Percentiles rank a stretch among this genome's conserved stretches.
These are phyloP conservation scores for Graphium sp. DNA, from an alignment of 2,329 filamentous ascomycete species.

Conservation along the genomic window DNA sequence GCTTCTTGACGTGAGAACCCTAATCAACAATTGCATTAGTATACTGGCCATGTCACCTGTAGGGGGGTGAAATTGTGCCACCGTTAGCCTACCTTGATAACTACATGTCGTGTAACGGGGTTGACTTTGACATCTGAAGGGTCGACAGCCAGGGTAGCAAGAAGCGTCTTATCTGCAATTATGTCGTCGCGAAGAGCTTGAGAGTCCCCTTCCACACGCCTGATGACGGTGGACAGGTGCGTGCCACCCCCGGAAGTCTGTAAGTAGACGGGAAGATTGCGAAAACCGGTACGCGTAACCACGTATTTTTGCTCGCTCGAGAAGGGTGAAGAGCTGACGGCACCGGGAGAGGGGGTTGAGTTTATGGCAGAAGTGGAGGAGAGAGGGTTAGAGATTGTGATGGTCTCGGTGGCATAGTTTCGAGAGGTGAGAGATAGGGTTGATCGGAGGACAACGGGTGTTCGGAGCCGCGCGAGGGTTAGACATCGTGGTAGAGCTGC, in stretches of 20 bases:
- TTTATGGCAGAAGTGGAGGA: slow-evolving; percentile 2
- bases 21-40: slow-evolving; percentile 2
- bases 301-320: slow-evolving; percentile 42
- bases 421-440: slow-evolving; percentile 1
- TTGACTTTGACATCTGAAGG: slow-evolving; percentile 35
- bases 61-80: neutral
- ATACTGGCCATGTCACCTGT: neutral
- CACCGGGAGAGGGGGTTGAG: slow-evolving; percentile 9
- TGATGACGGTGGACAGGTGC: slow-evolving; percentile 54
- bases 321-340: slow-evolving; percentile 42
- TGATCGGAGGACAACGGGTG: too few relatives aligned
- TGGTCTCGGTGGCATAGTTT: slow-evolving; percentile 7
- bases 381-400: slow-evolving; percentile 6
- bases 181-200: slow-evolving; percentile 41
- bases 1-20: slow-evolving; percentile 2
- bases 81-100: slow-evolving; percentile 53
- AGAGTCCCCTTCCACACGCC: slow-evolving; percentile 64
- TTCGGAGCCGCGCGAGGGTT: slow-evolving; percentile 3
- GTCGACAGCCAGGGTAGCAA: slow-evolving; percentile 36
- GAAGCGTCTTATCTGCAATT: too few relatives aligned
- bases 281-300: slow-evolving; percentile 52
- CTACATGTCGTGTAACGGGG: slow-evolving; percentile 53
- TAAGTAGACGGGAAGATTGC: slow-evolving; percentile 64
- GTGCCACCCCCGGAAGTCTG: slow-evolving; percentile 61
- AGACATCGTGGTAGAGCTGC: slow-evolving; percentile 3